A percentile compares a stretch with the other conserved stretches of the same genome.
Conservation (phyloP, 1,284 basidiomycete species). For the Agroathelia rolfsii region DNA sequence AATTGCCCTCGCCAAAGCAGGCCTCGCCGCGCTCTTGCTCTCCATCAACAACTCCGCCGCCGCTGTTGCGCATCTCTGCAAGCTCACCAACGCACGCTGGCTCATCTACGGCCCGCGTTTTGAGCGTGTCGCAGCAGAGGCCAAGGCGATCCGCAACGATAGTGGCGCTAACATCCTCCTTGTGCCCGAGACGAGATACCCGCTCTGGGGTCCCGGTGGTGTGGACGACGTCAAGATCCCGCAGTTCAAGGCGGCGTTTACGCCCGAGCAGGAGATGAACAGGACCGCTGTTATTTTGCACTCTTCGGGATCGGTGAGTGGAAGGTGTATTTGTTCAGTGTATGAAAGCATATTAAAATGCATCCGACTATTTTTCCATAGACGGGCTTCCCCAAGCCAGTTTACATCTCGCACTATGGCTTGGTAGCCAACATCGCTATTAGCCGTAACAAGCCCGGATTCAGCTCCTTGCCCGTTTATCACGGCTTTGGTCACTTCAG, state of each 20-base stretch:
- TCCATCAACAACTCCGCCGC: conserved; percentile 48
- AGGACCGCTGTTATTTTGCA: conserved; percentile 48
- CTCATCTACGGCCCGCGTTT: conserved; percentile 37
- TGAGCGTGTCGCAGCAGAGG: conserved; percentile 24
- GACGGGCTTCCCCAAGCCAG: conserved; percentile 35
- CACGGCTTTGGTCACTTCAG: conserved; percentile 37
- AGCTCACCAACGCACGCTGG: conserved; percentile 33
- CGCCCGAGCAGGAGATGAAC: conserved; percentile 32
- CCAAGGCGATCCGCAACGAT: conserved; percentile 19
- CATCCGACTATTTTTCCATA: conserved; percentile 8
- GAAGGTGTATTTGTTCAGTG: conserved; percentile 18
- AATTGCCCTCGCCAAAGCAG: conserved; percentile 34
- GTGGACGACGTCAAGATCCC: conserved; percentile 22
- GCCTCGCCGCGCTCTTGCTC: conserved; percentile 34
- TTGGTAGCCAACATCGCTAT: conserved; percentile 26
- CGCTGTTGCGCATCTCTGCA: conserved; percentile 45
- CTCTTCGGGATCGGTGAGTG: conserved; percentile 48
- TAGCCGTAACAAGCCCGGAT: conserved; percentile 31
- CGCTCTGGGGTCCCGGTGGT: conserved; percentile 32
- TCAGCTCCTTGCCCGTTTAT: conserved; percentile 37
- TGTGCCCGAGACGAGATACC: conserved; percentile 29
- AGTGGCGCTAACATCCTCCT: conserved; percentile 23
- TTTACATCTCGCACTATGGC: conserved; percentile 30
- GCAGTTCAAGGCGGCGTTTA: conserved; percentile 26
- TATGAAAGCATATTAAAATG: not conserved